Conservation (phyloP, 108 stramenopile species). For the Nitzschia sp. region DNA sequence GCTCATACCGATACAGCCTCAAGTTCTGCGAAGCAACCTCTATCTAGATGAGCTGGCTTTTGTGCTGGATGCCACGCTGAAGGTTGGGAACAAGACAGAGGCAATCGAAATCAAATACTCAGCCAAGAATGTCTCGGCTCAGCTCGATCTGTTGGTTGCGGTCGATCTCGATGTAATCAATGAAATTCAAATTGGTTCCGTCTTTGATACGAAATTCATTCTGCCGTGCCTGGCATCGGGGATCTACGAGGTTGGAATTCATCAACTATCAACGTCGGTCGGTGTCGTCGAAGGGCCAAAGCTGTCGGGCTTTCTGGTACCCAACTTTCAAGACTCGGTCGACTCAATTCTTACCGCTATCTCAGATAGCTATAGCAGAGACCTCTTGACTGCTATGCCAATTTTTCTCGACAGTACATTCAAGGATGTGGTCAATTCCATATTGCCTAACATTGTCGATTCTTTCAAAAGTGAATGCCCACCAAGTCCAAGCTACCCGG, state of each 20-base stretch:
- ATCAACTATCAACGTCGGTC: slow-evolving; percentile 6
- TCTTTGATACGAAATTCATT: slow-evolving; percentile 25
- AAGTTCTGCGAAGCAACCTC: slow-evolving; percentile 38
- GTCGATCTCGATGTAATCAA: slow-evolving; percentile 41
- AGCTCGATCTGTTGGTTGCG: slow-evolving; percentile 40
- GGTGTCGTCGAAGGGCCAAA: slow-evolving; percentile 3
- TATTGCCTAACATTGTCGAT: slow-evolving; percentile 13
- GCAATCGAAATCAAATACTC: slow-evolving; percentile 34
- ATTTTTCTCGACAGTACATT: slow-evolving; percentile 19
- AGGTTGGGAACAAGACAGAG: slow-evolving; percentile 28
- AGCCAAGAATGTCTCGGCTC: slow-evolving; percentile 35
- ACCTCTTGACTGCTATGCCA: slow-evolving; percentile 26
- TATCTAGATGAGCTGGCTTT: slow-evolving; percentile 40
- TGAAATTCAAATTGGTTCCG: slow-evolving; percentile 34
- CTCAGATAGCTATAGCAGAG: slow-evolving; percentile 2
- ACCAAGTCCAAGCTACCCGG: background rate
- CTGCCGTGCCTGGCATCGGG: slow-evolving; percentile 19
- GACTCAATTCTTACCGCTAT: slow-evolving; percentile 5
- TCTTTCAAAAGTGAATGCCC: slow-evolving; percentile 8
- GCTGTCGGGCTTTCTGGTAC: slow-evolving; percentile 8
- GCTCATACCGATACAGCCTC: slow-evolving; percentile 41
- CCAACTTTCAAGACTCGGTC: background rate
- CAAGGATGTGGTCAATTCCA: slow-evolving; percentile 14
- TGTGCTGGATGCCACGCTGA: slow-evolving; percentile 32
- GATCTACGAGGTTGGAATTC: slow-evolving; percentile 19